phyloP scores from a whole-genome alignment of 2,329 filamentous ascomycete species.

The Curvularia hawaiiensis region DNA sequence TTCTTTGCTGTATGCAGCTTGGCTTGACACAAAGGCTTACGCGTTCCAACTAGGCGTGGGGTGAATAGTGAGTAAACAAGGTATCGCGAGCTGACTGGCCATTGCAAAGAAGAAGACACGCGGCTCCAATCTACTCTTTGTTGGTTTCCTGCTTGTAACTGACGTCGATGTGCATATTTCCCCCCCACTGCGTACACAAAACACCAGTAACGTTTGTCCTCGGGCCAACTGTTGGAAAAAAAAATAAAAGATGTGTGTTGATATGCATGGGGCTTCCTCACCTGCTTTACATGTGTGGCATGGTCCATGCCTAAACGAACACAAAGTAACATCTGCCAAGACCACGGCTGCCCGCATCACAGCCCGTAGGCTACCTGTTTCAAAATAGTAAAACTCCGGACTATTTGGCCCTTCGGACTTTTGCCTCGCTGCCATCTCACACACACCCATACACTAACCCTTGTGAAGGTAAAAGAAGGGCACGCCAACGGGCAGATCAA shows the following conservation, averaged over 20 bases:
- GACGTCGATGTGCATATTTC: background rate
- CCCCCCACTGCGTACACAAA: background rate
- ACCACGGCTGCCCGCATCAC: constrained; percentile 28
- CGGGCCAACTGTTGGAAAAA: background rate
- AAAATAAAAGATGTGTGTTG: background rate
- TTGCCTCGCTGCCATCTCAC: background rate
- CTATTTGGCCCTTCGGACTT: background rate
- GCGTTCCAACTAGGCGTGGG: constrained; percentile 20
- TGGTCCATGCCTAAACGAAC: background rate
- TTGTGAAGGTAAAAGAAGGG: background rate
- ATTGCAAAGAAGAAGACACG: background rate
- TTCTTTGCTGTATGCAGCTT: constrained; percentile 27
- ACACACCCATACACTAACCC: too few species aligned
- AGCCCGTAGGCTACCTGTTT: constrained; percentile 10
- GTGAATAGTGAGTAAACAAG: background rate
- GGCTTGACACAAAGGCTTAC: constrained; percentile 32
- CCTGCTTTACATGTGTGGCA: background rate
- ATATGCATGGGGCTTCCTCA: background rate
- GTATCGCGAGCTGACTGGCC: constrained; percentile 4
- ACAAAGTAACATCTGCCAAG: constrained; percentile 4
- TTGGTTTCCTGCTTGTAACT: background rate
- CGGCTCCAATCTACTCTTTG: background rate
- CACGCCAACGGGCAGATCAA: background rate
- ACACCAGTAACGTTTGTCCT: background rate
- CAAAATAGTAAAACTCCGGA: background rate